Conservation (phyloP, 768 basidiomycete genomes). For the Plicaturopsis crispa region DNA sequence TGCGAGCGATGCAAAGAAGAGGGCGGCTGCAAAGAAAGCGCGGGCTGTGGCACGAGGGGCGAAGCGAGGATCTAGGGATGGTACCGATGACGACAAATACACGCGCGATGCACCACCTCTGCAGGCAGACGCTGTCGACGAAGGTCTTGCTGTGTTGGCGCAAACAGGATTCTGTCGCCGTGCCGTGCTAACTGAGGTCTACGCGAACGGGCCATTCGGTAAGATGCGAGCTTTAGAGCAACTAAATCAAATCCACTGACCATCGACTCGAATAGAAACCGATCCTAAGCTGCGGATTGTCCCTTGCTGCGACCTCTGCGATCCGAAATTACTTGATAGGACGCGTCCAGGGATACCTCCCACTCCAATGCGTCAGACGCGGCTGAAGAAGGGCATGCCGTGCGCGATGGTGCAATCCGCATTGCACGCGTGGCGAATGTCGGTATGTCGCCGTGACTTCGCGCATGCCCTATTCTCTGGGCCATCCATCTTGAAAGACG, state of each 20-base stretch:
- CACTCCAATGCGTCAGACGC: background rate
- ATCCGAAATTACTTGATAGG: constrained; percentile 11
- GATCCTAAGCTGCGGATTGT: constrained; percentile 13
- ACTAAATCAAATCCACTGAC: background rate
- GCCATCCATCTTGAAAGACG: constrained; percentile 8
- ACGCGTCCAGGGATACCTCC: constrained; percentile 8
- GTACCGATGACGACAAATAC: constrained; percentile 4
- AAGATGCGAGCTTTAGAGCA: background rate
- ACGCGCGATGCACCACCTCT: constrained; percentile 4
- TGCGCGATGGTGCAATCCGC: constrained; percentile 3
- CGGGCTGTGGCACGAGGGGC: constrained; percentile 6
- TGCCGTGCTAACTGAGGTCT: constrained; percentile 12
- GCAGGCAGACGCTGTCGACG: constrained; percentile 12
- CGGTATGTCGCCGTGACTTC: constrained; percentile 8
- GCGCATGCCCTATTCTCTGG: constrained; percentile 4
- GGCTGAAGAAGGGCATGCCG: constrained; percentile 7
- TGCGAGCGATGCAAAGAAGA: background rate
- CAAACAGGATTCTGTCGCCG: constrained; percentile 21
- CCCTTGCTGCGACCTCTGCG: constrained; percentile 21
- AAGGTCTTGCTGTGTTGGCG: constrained; percentile 21
- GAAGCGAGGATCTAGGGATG: constrained; percentile 3
- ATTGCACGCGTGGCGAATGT: constrained; percentile 10
- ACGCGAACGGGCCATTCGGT: constrained; percentile 10
- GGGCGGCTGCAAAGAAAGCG: constrained; percentile 4
- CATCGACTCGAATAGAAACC: constrained; percentile 6